Base-by-base conservation (phyloP, 495 filamentous ascomycete genomes). In the Podospora didyma region DNA sequence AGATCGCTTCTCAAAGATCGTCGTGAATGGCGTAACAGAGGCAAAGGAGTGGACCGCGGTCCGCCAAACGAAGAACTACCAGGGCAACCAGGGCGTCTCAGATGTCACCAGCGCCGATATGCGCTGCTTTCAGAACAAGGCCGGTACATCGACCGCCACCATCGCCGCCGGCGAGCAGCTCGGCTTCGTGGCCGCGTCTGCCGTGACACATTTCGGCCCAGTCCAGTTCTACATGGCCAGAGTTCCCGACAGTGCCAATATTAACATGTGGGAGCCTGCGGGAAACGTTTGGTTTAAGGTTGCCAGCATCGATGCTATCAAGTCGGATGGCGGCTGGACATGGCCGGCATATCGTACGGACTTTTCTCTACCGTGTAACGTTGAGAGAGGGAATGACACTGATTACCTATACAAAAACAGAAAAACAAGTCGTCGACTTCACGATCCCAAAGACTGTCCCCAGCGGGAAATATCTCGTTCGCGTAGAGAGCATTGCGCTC, bases 401-500 rank as follows among this genome's bases (percentile, higher is more conserved):
- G n/a, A n/a, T n/a, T n/a, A n/a, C n/a, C n/a, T n/a, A n/a, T n/a
- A 31, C 10, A 7, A 31, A 28, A 49, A 49, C 54, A 57, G 54
- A 57, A 3, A 58, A 58, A 49, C 22, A 28, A 19, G 5, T 21
- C 4, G 34, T 69, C 21, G 60, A 72, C 48, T 73, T 76, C 53
- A 70, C 64, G 17, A 71, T 76, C 56, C 72, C 74, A 21, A 49
- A 55, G 7, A 74, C 67, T 49, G 62, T 80, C 41, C 70, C 72
- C 19, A 66, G 69, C 2, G 70, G 72, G 20, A 69, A 79, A 48
- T 77, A 82, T 55, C 67, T 81, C 7, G 69, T 81, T 44, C 73
- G 78, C 1, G 75, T 76, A 26, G 78, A 81, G 63, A 56, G 78
- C 10, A 77, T 79, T 44, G 76, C 78, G 7, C 70, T 80, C 14